Conservation (phyloP, 108 stramenopile genomes). For the Mayamaea pseudoterrestris region DNA sequence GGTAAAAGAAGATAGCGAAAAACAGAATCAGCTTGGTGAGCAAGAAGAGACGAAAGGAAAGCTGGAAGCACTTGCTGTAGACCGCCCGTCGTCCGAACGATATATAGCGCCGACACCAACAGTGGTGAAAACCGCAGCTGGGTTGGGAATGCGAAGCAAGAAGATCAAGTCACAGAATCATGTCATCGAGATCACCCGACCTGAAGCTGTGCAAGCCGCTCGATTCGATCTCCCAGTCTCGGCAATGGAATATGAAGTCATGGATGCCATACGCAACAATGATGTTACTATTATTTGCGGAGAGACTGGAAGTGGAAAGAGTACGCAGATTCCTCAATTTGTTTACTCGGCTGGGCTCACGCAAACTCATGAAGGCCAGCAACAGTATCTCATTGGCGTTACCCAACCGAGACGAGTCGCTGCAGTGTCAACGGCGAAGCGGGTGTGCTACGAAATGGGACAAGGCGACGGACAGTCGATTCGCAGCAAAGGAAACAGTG, state of each 20-base stretch:
- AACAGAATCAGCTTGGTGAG: constrained; percentile 23
- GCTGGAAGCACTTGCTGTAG: not conserved
- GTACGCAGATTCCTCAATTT: constrained; percentile 92
- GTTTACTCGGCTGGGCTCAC: constrained; percentile 89
- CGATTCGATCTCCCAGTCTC: constrained; percentile 91
- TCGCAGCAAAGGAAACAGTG: constrained; percentile 7
- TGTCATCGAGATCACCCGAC: constrained; percentile 38
- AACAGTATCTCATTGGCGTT: constrained; percentile 55
- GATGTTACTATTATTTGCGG: constrained; percentile 91
- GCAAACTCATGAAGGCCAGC: constrained; percentile 3
- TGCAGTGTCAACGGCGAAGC: constrained; percentile 90
- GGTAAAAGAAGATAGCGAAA: constrained; percentile 20
- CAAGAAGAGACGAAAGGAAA: constrained; percentile 20
- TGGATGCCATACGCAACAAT: constrained; percentile 86
- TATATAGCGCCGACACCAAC: constrained; percentile 30
- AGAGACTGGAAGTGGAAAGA: constrained; percentile 62
- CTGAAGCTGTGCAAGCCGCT: constrained; percentile 37
- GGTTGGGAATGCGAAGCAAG: constrained; percentile 15
- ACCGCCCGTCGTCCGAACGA: constrained; percentile 1
- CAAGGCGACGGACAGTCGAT: constrained; percentile 60
- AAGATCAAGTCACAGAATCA: constrained; percentile 11
- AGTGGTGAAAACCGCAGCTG: constrained; percentile 28
- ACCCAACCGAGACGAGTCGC: constrained; percentile 96
- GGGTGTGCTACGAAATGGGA: constrained; percentile 96
- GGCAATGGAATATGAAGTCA: constrained; percentile 96